Percentiles rank a stretch among this genome's conserved stretches.
Conservation (phyloP, 805 yeast species). For the Candida orba region DNA sequence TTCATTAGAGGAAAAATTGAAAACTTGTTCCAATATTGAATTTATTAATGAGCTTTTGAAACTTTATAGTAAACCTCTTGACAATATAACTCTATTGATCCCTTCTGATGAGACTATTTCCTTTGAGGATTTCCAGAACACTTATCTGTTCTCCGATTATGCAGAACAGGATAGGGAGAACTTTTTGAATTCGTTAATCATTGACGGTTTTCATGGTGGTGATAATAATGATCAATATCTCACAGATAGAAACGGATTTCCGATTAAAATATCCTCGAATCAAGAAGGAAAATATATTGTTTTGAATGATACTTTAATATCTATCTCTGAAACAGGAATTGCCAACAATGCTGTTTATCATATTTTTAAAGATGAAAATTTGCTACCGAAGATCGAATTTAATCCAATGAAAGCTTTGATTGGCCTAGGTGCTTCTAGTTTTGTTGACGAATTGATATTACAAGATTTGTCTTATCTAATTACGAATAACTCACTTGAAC, state of each 20-base stretch:
- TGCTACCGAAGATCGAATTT: constrained; percentile 27
- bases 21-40: not conserved
- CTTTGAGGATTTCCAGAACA: constrained; percentile 36
- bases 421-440: constrained; percentile 51
- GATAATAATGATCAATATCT: constrained; percentile 11
- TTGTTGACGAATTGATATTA: constrained; percentile 65
- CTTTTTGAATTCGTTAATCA: constrained; percentile 28
- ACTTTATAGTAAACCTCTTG: constrained; percentile 5
- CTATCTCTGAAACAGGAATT: constrained; percentile 31
- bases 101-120: constrained; percentile 36
- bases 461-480: constrained; percentile 50
- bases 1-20: constrained; percentile 32
- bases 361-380: constrained; percentile 30
- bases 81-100: constrained; percentile 36
- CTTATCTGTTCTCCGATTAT: constrained; percentile 32
- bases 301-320: constrained; percentile 27
- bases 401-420: constrained; percentile 51
- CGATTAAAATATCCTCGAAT: constrained; percentile 16
- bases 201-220: constrained; percentile 42
- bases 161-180: constrained; percentile 25
- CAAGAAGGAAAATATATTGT: constrained; percentile 29
- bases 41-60: constrained; percentile 1
- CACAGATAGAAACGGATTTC: constrained; percentile 23
- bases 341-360: constrained; percentile 45
- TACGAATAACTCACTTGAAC: constrained; percentile 41